These are phyloP conservation scores for Durotheca rogersii DNA, from an alignment of 495 filamentous ascomycete species.

Conservation along the genomic window DNA sequence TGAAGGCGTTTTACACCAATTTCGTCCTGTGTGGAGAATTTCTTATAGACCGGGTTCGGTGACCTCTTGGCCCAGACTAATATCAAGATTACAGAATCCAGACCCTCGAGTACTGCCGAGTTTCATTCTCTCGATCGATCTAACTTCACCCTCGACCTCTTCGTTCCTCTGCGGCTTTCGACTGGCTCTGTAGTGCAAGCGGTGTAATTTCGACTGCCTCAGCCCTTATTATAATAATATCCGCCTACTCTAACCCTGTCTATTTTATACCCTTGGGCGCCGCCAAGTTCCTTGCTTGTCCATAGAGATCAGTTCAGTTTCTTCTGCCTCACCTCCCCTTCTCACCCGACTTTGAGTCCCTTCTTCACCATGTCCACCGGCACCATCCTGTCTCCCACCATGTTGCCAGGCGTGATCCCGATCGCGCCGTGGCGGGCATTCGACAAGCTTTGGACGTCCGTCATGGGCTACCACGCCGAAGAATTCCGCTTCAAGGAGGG, in stretches of 20 bases:
- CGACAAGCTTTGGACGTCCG: conserved; percentile 69
- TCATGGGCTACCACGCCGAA: conserved; percentile 69
- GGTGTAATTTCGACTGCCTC: conserved; percentile 20
- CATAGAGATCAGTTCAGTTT: conserved; percentile 1
- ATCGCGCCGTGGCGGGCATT: conserved; percentile 91
- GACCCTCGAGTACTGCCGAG: no score
- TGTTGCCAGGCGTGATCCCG: conserved; percentile 52
- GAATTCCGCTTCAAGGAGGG: conserved; percentile 66
- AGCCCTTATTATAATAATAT: conserved; percentile 22
- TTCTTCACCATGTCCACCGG: conserved; percentile 25
- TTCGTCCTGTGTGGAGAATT: conserved; percentile 8
- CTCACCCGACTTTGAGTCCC: neutral
- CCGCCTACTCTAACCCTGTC: conserved; percentile 5
- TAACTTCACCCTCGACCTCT: neutral
- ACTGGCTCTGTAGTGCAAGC: conserved; percentile 8
- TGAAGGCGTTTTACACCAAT: conserved; percentile 2
- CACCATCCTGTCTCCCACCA: conserved; percentile 6
- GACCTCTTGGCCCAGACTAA: conserved; percentile 4
- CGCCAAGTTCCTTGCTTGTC: no score
- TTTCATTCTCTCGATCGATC: no score
- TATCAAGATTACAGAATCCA: neutral
- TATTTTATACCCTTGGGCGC: neutral
- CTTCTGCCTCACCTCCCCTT: neutral
- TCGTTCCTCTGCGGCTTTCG: conserved; percentile 1
- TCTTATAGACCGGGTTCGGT: conserved; percentile 10